Conservation (phyloP, 2,329 filamentous ascomycete species). For the Colletotrichum sansevieriae region DNA sequence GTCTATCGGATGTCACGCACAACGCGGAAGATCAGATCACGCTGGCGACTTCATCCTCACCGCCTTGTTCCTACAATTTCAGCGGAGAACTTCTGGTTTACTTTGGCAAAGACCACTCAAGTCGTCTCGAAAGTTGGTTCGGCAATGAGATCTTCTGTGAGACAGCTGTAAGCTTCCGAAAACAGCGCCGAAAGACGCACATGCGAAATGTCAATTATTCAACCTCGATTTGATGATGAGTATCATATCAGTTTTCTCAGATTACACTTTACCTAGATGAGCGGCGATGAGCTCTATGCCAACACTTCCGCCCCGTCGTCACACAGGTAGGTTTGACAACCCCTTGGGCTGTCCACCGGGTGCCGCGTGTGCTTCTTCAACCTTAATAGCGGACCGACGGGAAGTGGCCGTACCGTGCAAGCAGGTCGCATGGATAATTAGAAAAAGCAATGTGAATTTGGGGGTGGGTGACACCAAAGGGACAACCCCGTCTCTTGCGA, state of each 20-base stretch:
- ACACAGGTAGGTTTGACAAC: background rate
- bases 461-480: background rate
- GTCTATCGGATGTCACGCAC: background rate
- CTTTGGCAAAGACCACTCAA: background rate
- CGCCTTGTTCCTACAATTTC: background rate
- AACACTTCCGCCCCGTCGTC: background rate
- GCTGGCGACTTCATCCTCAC: background rate
- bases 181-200: too few relatives aligned
- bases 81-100: too few relatives aligned
- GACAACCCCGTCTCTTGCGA: background rate
- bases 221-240: too few relatives aligned
- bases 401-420: slow-evolving; percentile 23
- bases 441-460: slow-evolving; percentile 34
- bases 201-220: too few relatives aligned
- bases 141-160: too few relatives aligned
- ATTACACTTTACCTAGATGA: background rate
- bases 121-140: background rate
- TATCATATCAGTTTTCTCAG: background rate
- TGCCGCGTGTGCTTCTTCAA: slow-evolving; percentile 26
- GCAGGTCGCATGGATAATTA: background rate
- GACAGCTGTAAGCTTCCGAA: too few relatives aligned
- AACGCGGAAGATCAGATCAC: too few relatives aligned
- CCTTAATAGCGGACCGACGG: slow-evolving; percentile 33
- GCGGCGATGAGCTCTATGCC: background rate
- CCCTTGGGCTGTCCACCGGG: background rate